Evolutionary conservation across 2,329 filamentous ascomycete genomes (phyloP).

Genomic region (Didymella pinodella): DNA sequence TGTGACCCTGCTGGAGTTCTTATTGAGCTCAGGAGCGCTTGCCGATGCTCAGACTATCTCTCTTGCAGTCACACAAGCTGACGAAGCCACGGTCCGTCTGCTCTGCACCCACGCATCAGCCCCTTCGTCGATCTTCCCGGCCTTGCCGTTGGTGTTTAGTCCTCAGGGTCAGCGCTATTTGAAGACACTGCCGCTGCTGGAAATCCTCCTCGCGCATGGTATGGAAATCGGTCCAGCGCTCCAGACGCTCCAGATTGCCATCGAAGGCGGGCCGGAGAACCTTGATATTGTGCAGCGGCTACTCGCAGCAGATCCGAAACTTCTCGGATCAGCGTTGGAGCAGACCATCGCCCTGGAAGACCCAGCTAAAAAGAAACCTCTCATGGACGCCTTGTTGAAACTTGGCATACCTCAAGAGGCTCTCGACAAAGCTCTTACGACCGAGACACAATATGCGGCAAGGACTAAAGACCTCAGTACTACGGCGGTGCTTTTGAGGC

Average conservation of each 20-base stretch:
- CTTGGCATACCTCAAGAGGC: conserved; percentile 40
- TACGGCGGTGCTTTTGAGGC: conserved; percentile 38
- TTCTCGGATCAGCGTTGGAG: conserved; percentile 41
- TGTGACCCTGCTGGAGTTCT: conserved; percentile 34
- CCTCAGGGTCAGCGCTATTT: conserved; percentile 33
- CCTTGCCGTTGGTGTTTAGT: conserved; percentile 42
- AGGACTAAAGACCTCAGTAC: conserved; percentile 35
- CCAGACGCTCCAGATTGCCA: conserved; percentile 37
- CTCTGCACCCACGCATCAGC: conserved; percentile 37
- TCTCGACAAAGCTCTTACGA: conserved; percentile 39
- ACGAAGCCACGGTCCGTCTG: conserved; percentile 37
- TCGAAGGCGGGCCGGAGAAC: conserved; percentile 41
- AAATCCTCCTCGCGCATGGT: conserved; percentile 37
- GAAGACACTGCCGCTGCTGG: conserved; percentile 37
- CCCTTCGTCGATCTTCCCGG: conserved; percentile 31
- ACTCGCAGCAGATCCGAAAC: conserved; percentile 31
- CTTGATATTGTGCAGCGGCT: conserved; percentile 44
- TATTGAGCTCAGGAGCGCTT: conserved; percentile 40
- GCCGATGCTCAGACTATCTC: conserved; percentile 26
- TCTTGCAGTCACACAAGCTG: conserved; percentile 39
- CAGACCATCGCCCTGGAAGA: conserved; percentile 34
- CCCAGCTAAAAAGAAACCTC: conserved; percentile 34
- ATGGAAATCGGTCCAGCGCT: conserved; percentile 35
- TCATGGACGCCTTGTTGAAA: conserved; percentile 37
- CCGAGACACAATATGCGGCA: conserved; percentile 35